A percentile compares a stretch with the other conserved stretches of the same genome.
phyloP scores from a whole-genome alignment of 108 stramenopile species.

The Discostella stelligeroides region DNA sequence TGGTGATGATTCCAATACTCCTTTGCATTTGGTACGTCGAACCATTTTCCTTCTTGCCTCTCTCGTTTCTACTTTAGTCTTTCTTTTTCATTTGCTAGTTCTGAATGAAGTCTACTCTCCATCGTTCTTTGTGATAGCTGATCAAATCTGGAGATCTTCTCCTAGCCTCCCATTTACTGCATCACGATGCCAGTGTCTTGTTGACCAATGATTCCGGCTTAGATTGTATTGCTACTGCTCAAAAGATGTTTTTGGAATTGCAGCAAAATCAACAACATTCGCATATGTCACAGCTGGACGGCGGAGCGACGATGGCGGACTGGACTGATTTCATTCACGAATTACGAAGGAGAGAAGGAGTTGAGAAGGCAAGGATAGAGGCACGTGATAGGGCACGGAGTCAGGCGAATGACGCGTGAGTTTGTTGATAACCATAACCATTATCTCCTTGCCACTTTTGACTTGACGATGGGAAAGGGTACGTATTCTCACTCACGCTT shows the following conservation, averaged over 20 bases:
- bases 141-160: conserved; percentile 37
- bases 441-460: neutral
- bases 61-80: neutral
- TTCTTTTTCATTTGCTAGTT: neutral
- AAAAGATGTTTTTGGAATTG: conserved; percentile 10
- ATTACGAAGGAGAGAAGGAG: conserved; percentile 30
- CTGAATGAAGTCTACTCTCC: neutral
- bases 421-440: neutral
- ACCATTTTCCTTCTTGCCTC: neutral
- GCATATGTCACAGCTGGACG: neutral
- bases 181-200: conserved; percentile 43
- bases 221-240: conserved; percentile 45
- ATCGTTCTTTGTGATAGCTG: conserved; percentile 7
- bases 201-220: conserved; percentile 41
- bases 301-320: conserved; percentile 8
- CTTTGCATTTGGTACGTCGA: conserved; percentile 39
- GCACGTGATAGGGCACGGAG: conserved; percentile 39
- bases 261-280: neutral
- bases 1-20: conserved; percentile 28
- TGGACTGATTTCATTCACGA: conserved; percentile 45
- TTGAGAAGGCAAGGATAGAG: conserved; percentile 34
- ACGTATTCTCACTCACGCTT: neutral
- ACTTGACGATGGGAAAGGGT: too few relatives aligned
- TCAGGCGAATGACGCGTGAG: conserved; percentile 51
- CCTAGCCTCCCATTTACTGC: conserved; percentile 32